Conservation (phyloP, 495 filamentous ascomycete species). For the Lasiosphaeria ovina region DNA sequence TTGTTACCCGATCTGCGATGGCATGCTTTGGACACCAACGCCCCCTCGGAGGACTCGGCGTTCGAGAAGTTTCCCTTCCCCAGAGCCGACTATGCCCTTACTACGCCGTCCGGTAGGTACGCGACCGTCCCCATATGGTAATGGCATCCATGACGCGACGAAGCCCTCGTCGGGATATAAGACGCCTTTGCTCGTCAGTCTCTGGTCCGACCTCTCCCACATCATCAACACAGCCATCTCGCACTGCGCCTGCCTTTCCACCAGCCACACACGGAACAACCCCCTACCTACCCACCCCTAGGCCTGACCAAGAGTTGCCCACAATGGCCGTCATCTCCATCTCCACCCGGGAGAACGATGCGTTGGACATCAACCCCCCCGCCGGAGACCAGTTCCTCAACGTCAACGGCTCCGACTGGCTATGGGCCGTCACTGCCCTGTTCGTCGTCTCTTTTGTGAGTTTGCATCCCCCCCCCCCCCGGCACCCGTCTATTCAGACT, state of each 20-base stretch:
- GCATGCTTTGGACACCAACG: neutral
- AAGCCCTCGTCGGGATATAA: too few relatives aligned
- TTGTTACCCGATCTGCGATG: neutral
- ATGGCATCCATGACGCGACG: too few relatives aligned
- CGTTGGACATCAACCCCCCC: constrained; percentile 45
- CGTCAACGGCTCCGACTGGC: constrained; percentile 47
- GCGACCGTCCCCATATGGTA: too few relatives aligned
- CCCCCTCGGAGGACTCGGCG: constrained; percentile 14
- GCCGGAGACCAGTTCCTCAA: constrained; percentile 37
- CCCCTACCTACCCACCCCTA: neutral
- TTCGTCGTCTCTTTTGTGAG: constrained; percentile 39
- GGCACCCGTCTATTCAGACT: neutral
- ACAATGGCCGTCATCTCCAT: constrained; percentile 21
- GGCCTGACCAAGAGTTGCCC: neutral
- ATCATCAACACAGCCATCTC: too few relatives aligned
- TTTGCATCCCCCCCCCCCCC: neutral
- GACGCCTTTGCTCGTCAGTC: too few relatives aligned
- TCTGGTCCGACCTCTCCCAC: too few relatives aligned
- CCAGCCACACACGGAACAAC: neutral
- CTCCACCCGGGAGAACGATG: constrained; percentile 35
- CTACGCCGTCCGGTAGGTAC: too few relatives aligned
- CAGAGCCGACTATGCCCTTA: too few relatives aligned
- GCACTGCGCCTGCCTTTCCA: neutral
- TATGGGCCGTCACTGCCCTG: constrained; percentile 45
- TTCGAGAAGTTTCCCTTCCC: constrained; percentile 13